Percentiles rank a stretch among this genome's conserved stretches.
phyloP scores from a whole-genome alignment of 1,284 basidiomycete species.

The Cutaneotrichosporon cavernicola region DNA sequence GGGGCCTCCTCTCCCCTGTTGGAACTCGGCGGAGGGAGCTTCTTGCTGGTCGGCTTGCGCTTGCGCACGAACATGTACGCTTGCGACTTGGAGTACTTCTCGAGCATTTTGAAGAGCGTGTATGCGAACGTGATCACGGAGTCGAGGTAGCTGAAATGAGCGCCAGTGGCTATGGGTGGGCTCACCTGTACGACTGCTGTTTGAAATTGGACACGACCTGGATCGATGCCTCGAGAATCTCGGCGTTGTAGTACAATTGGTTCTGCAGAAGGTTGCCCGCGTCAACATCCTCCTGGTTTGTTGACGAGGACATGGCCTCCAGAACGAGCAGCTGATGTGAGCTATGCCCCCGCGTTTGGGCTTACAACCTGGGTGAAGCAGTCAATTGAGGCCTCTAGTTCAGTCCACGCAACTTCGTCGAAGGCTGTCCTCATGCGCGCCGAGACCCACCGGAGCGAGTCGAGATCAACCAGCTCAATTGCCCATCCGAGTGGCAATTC shows the following conservation, averaged over 20 bases:
- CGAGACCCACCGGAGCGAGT: constrained; percentile 83
- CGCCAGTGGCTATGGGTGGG: constrained; percentile 1
- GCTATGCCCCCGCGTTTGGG: not conserved
- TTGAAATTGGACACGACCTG: constrained; percentile 73
- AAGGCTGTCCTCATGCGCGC: constrained; percentile 80
- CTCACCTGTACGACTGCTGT: constrained; percentile 57
- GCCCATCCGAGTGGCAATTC: constrained; percentile 68
- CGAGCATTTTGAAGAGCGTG: constrained; percentile 77
- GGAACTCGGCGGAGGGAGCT: constrained; percentile 58
- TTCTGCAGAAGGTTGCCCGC: constrained; percentile 76
- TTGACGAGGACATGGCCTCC: constrained; percentile 60
- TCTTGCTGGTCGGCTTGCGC: constrained; percentile 60
- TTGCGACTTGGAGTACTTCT: constrained; percentile 74
- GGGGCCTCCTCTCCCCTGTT: constrained; percentile 21
- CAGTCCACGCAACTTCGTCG: constrained; percentile 87
- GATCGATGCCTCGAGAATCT: constrained; percentile 80
- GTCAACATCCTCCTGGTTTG: constrained; percentile 65
- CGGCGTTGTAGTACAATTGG: constrained; percentile 88
- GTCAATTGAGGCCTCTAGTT: constrained; percentile 88
- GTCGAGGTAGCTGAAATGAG: constrained; percentile 66
- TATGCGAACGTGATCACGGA: constrained; percentile 78
- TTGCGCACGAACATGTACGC: constrained; percentile 74
- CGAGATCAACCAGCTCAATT: constrained; percentile 77
- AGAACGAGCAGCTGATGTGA: constrained; percentile 66
- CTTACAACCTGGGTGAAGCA: constrained; percentile 78